Base-by-base conservation (phyloP, 345 rosid genomes). In the Linum lewisii region DNA sequence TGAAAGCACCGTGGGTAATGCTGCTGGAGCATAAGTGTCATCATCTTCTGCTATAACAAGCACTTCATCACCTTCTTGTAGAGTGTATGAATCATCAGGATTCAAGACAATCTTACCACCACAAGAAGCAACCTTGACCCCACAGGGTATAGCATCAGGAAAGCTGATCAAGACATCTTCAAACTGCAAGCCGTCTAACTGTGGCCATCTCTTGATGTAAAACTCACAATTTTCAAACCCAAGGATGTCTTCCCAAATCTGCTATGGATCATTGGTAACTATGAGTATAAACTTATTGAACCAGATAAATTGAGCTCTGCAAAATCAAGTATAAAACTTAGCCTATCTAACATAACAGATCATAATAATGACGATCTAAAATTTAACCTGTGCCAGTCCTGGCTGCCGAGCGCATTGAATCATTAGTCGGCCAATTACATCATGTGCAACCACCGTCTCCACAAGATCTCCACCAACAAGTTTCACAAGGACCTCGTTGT, bases 31-130 rank as follows among this genome's bases (percentile, higher is more conserved):
- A 67, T 82, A 85, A 65, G 77, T 75, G 67, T 85, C 84, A 63
- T 85, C 92, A 65, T 85, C 92, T 79, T 82, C 92, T 10, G 92
- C 92, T 68, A 85, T 80, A 68, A 85, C 92, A 67, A 82, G 86
- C 77, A 85, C 77, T 81, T 85, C 88, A 59, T 85, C 92, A 6
- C 80, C 86, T 59, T 82, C 86, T 74, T 82, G 88, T 25, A 85
- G 78, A 60, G 76, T 73, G 62, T 81, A 79, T 0, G 83, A 72
- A 59, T 82, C 92, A 7, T 82, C 86, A 52, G 88, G 92, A 71
- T 85, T 85, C 70, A 82, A 65, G 69, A 85, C 74, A 68, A 85
- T 83, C 65, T 76, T 81, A 63, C 92, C 92, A 54, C 86, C 80
- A 57, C 65, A 73, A 13, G 86, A 80, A 55, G 81, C 88, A 64